Percentiles rank a stretch among this genome's conserved stretches.
Evolutionary conservation across 305 asterid species (phyloP).

Genomic region (Fraxinus paxiana): DNA sequence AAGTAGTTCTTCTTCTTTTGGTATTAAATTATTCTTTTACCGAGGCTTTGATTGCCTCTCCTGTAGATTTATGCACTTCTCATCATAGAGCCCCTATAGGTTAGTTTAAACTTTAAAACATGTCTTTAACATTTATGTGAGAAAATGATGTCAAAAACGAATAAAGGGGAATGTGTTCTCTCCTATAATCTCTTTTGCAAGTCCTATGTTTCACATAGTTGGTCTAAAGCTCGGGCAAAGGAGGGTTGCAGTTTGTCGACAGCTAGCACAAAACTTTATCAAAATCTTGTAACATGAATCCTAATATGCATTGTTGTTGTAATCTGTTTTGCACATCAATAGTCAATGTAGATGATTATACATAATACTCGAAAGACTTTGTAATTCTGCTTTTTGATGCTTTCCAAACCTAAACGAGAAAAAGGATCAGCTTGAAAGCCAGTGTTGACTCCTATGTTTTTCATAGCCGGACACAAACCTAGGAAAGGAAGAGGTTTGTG

Average conservation of each 20-base stretch:
- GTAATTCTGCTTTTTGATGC: conserved; percentile 7
- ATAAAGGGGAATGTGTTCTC: not conserved
- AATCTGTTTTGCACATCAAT: not conserved
- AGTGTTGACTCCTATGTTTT: not conserved
- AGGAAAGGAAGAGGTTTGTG: not conserved
- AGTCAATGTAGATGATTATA: not conserved
- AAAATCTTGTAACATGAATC: not conserved
- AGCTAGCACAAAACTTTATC: not conserved
- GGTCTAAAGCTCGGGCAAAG: not conserved
- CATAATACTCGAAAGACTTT: not conserved
- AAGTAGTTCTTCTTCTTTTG: conserved; percentile 41
- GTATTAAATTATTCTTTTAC: conserved; percentile 42
- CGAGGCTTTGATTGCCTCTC: conserved; percentile 22
- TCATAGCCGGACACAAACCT: not conserved
- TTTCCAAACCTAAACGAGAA: not conserved
- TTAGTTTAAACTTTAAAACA: not conserved
- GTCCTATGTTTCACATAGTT: not conserved
- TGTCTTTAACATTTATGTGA: not conserved
- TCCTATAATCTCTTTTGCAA: not conserved
- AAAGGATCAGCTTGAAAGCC: not conserved
- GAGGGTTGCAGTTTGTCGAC: not conserved
- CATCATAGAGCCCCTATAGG: not conserved
- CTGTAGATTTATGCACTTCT: not conserved
- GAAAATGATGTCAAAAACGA: not conserved
- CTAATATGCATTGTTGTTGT: not conserved